Conservation (phyloP, 2,329 filamentous ascomycete genomes). For the Penicillium sp. region DNA sequence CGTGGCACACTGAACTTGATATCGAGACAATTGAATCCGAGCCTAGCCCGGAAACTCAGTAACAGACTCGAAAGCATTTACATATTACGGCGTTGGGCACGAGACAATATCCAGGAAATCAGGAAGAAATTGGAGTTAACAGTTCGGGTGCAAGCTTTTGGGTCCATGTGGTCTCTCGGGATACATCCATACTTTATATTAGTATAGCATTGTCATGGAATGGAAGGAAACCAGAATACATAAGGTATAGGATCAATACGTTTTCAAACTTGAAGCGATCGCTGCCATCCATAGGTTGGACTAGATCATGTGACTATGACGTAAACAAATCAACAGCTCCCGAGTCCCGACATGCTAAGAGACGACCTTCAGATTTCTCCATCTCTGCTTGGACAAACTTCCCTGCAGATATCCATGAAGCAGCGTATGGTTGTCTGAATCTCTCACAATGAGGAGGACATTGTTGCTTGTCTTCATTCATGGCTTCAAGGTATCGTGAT, state of each 20-base stretch:
- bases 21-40: background rate
- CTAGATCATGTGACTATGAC: background rate
- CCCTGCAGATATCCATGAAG: conserved; percentile 2
- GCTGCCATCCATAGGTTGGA: no score
- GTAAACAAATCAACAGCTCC: conserved; percentile 2
- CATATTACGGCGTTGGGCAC: conserved; percentile 5
- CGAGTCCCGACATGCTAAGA: no score
- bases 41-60: no score
- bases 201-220: no score
- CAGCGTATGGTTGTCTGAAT: background rate
- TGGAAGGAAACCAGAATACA: background rate
- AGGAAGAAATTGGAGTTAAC: conserved; percentile 1
- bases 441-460: conserved; percentile 43
- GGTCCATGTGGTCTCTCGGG: background rate
- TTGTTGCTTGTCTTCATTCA: conserved; percentile 49
- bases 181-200: no score
- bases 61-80: background rate
- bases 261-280: no score
- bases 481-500: conserved; percentile 45
- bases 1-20: conserved; percentile 6
- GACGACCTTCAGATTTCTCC: conserved; percentile 9
- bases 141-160: conserved; percentile 3
- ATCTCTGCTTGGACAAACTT: background rate
- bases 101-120: conserved; percentile 4
- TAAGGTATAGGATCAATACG: no score